These are phyloP conservation scores for Erucastrum elatum DNA, from an alignment of 345 rosid species.

Conservation along the genomic window DNA sequence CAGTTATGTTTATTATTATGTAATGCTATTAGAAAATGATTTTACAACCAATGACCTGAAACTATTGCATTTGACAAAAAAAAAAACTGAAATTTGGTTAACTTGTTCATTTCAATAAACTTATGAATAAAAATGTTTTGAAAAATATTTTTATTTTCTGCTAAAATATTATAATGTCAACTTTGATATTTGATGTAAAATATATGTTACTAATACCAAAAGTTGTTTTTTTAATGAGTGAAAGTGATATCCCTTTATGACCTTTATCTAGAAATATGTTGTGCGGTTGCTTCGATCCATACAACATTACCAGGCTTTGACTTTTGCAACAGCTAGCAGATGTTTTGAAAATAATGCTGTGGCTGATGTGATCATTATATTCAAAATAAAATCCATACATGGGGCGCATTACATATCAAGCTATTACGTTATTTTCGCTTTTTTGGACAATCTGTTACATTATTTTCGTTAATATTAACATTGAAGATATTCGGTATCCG, in stretches of 20 bases:
- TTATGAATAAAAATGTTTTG: too few relatives aligned
- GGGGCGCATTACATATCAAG: neutral
- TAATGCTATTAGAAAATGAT: too few relatives aligned
- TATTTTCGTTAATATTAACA: neutral
- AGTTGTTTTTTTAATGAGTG: neutral
- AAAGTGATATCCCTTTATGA: neutral
- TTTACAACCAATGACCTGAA: too few relatives aligned
- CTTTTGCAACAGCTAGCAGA: neutral
- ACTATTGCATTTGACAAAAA: too few relatives aligned
- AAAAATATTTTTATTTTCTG: too few relatives aligned
- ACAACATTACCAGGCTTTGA: conserved; percentile 2
- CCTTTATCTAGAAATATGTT: neutral
- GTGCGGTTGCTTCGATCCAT: neutral
- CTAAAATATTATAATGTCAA: too few relatives aligned
- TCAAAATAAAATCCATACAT: neutral
- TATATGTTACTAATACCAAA: neutral
- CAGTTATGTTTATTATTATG: neutral
- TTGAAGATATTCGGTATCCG: neutral
- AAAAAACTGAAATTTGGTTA: too few relatives aligned
- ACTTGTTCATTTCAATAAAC: too few relatives aligned
- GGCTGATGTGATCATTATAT: neutral
- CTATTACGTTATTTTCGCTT: too few relatives aligned
- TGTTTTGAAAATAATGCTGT: neutral
- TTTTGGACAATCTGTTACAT: neutral
- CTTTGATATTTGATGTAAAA: too few relatives aligned